phyloP scores from a whole-genome alignment of 495 filamentous ascomycete genomes.

The Aspergillus bertholletiae region DNA sequence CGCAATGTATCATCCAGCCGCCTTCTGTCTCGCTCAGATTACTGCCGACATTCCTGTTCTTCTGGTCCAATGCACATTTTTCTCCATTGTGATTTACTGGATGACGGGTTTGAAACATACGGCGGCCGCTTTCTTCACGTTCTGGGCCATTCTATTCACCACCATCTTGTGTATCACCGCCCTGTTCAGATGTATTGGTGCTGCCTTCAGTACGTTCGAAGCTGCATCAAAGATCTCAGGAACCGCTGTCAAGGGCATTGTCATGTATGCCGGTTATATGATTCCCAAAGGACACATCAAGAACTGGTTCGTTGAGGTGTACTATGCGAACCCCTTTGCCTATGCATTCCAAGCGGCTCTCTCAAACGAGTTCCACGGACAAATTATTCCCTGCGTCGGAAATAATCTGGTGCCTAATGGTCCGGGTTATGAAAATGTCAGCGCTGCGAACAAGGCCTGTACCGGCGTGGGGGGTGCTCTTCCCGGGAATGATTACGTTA shows the following conservation, averaged over 20 bases:
- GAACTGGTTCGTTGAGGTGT: constrained; percentile 75
- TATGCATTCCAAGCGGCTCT: constrained; percentile 71
- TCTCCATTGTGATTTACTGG: constrained; percentile 70
- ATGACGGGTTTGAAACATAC: constrained; percentile 53
- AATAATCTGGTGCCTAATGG: constrained; percentile 43
- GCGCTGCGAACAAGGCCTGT: constrained; percentile 44
- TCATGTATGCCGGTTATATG: constrained; percentile 60
- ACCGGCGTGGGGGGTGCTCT: constrained; percentile 50
- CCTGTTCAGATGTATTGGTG: constrained; percentile 49
- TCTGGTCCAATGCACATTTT: constrained; percentile 60
- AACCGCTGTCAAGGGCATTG: constrained; percentile 31
- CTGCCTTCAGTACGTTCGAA: constrained; percentile 48
- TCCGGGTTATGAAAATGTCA: constrained; percentile 27
- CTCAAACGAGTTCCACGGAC: constrained; percentile 60
- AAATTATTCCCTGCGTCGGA: constrained; percentile 44
- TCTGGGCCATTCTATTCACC: constrained; percentile 27
- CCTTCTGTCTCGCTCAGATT: constrained; percentile 67
- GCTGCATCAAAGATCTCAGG: constrained; percentile 54
- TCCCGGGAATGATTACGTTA: constrained; percentile 37
- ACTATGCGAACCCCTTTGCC: constrained; percentile 66
- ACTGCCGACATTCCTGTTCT: constrained; percentile 66
- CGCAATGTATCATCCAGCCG: constrained; percentile 70
- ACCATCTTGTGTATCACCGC: constrained; percentile 39
- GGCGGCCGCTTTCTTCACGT: constrained; percentile 50
- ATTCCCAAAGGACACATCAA: constrained; percentile 66